Percentiles rank a stretch among this genome's conserved stretches.
These are phyloP conservation scores for Nakazawaea ernobii DNA, from an alignment of 805 yeast genomes.

Conservation along the genomic window DNA sequence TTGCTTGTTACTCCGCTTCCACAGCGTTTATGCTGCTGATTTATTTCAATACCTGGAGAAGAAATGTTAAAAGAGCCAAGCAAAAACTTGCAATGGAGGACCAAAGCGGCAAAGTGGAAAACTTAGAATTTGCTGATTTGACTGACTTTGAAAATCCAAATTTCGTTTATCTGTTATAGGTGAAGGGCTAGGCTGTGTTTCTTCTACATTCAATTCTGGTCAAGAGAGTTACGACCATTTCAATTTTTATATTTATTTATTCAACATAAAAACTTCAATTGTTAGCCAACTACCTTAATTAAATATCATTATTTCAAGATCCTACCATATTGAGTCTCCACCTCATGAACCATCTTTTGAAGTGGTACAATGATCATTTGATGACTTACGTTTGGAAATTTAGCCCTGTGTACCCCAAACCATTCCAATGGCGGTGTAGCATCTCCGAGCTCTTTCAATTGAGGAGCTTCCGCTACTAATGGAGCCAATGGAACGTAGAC, in stretches of 20 bases:
- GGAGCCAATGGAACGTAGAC: slow-evolving; percentile 60
- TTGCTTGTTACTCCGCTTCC: slow-evolving; percentile 40
- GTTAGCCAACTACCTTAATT: not conserved
- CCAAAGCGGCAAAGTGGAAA: slow-evolving; percentile 22
- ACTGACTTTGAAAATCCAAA: slow-evolving; percentile 36
- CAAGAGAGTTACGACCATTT: not conserved
- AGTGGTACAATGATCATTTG: slow-evolving; percentile 68
- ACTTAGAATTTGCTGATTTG: slow-evolving; percentile 37
- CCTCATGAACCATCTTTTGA: slow-evolving; percentile 68
- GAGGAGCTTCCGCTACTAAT: slow-evolving; percentile 86
- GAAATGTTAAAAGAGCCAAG: slow-evolving; percentile 36
- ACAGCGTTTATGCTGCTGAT: slow-evolving; percentile 28
- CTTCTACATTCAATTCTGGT: not conserved
- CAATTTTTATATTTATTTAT: not conserved
- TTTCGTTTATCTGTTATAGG: slow-evolving; percentile 26
- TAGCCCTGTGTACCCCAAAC: slow-evolving; percentile 89
- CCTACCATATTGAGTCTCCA: slow-evolving; percentile 48
- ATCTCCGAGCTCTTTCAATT: slow-evolving; percentile 83
- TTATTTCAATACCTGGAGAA: slow-evolving; percentile 25
- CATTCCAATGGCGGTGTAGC: slow-evolving; percentile 98
- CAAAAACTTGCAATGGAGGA: slow-evolving; percentile 20
- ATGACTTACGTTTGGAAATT: slow-evolving; percentile 83
- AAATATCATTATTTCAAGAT: slow-evolving; percentile 36
- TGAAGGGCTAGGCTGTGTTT: not conserved
- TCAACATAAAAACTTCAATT: too few species aligned